Evolutionary conservation across 2,329 filamentous ascomycete species (phyloP).

Genomic region (Verticillium longisporum): DNA sequence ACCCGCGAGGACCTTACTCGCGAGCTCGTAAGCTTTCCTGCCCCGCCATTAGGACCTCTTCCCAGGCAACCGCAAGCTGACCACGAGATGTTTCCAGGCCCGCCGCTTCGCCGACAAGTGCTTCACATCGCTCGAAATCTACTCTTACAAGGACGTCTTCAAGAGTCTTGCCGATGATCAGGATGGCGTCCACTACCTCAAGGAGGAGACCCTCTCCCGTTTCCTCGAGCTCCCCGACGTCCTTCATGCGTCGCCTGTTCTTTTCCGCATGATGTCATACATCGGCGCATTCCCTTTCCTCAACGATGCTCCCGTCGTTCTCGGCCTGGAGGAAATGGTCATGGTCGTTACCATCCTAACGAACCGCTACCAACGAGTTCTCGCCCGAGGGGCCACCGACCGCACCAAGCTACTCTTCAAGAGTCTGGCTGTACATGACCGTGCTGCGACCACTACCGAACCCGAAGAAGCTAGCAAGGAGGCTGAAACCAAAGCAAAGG

Average conservation of each 20-base stretch:
- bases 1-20: slow-evolving; percentile 45
- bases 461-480: slow-evolving; percentile 4
- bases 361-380: slow-evolving; percentile 57
- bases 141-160: slow-evolving; percentile 69
- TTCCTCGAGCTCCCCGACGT: slow-evolving; percentile 70
- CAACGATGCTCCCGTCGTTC: slow-evolving; percentile 60
- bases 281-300: slow-evolving; percentile 69
- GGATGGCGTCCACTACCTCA: slow-evolving; percentile 57
- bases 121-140: slow-evolving; percentile 65
- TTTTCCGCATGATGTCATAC: slow-evolving; percentile 67
- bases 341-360: slow-evolving; percentile 70
- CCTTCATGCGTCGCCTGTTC: slow-evolving; percentile 56
- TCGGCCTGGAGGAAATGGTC: slow-evolving; percentile 63
- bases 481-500: slow-evolving; percentile 5
- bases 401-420: slow-evolving; percentile 62
- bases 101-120: slow-evolving; percentile 61
- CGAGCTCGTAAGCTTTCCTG: slow-evolving; percentile 36
- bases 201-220: slow-evolving; percentile 61
- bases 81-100: slow-evolving; percentile 34
- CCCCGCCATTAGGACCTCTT: neutral
- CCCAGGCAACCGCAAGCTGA: neutral
- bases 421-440: slow-evolving; percentile 66
- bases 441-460: slow-evolving; percentile 34
- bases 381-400: slow-evolving; percentile 50
- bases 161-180: slow-evolving; percentile 60